Percentiles rank a stretch among this genome's conserved stretches.
Evolutionary conservation across 169 alveolate genomes (phyloP).

Genomic region (Plasmodium relictum): DNA sequence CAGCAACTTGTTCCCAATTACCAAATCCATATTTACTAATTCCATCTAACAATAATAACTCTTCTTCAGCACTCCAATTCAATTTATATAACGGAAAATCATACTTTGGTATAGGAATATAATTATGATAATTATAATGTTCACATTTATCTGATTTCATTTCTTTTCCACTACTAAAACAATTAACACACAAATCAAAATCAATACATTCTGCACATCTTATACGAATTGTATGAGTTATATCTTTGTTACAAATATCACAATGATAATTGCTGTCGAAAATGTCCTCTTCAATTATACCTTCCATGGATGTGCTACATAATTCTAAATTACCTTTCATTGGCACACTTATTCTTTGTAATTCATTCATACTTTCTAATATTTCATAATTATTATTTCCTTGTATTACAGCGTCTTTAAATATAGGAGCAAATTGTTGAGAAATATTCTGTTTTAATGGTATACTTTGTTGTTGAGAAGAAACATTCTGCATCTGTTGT

Average conservation of each 20-base stretch:
- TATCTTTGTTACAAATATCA: slow-evolving; percentile 85
- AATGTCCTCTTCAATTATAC: slow-evolving; percentile 53
- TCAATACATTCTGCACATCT: slow-evolving; percentile 93
- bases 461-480: slow-evolving; percentile 12
- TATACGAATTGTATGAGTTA: slow-evolving; percentile 86
- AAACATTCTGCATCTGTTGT: not conserved
- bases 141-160: slow-evolving; percentile 82
- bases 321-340: not conserved
- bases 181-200: slow-evolving; percentile 90
- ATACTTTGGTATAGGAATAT: slow-evolving; percentile 92
- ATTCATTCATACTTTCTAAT: slow-evolving; percentile 51
- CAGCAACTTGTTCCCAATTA: slow-evolving; percentile 90
- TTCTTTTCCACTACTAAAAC: slow-evolving; percentile 91
- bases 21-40: slow-evolving; percentile 93
- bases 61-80: slow-evolving; percentile 95
- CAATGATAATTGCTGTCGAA: slow-evolving; percentile 83
- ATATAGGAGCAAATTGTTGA: slow-evolving; percentile 9
- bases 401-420: slow-evolving; percentile 23
- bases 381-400: slow-evolving; percentile 38
- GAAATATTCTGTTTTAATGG: slow-evolving; percentile 16
- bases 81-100: slow-evolving; percentile 85
- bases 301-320: slow-evolving; percentile 22
- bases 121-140: slow-evolving; percentile 89
- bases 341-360: slow-evolving; percentile 34
- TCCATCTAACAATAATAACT: slow-evolving; percentile 91